phyloP scores from a whole-genome alignment of 2,329 filamentous ascomycete genomes.

The Ascochyta koolunga region DNA sequence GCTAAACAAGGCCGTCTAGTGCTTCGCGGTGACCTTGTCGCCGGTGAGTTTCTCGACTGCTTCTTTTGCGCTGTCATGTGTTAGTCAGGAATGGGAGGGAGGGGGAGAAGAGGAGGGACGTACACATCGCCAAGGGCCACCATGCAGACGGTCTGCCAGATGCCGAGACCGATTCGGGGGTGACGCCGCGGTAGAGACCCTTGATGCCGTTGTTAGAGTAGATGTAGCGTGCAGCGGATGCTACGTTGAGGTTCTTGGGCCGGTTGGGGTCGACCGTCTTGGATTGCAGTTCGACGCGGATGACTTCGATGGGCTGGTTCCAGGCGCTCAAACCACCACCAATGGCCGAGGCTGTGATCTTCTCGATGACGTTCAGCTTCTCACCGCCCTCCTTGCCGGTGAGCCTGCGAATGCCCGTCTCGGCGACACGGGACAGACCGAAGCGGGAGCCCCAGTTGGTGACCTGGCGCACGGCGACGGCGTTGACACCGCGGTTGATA shows the following conservation, averaged over 20 bases:
- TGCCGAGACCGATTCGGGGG: constrained; percentile 90
- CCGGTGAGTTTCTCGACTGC: constrained; percentile 69
- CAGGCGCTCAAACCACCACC: constrained; percentile 95
- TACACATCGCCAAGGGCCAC: constrained; percentile 97
- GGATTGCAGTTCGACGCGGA: constrained; percentile 99
- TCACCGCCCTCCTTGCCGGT: constrained; percentile 81
- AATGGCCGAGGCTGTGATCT: constrained; percentile 82
- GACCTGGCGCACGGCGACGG: constrained; percentile 97
- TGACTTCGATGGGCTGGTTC: constrained; percentile 99
- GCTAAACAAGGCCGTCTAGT: constrained; percentile 54
- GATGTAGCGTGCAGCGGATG: constrained; percentile 82
- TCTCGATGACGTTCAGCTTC: constrained; percentile 81
- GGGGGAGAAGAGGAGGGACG: constrained; percentile 51
- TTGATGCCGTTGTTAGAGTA: constrained; percentile 86
- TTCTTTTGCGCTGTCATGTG: constrained; percentile 64
- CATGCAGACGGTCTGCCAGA: constrained; percentile 99
- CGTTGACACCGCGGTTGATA: constrained; percentile 99
- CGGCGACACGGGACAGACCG: constrained; percentile 88
- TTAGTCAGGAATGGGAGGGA: constrained; percentile 25
- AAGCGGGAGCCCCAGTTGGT: constrained; percentile 99
- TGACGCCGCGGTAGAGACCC: constrained; percentile 94
- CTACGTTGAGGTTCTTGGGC: constrained; percentile 98
- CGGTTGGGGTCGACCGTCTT: constrained; percentile 98
- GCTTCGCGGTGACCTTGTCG: constrained; percentile 68
- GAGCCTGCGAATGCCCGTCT: constrained; percentile 79